Conservation (phyloP, 371 early-diverging fungal species). For the Apophysomyces ossiformis region DNA sequence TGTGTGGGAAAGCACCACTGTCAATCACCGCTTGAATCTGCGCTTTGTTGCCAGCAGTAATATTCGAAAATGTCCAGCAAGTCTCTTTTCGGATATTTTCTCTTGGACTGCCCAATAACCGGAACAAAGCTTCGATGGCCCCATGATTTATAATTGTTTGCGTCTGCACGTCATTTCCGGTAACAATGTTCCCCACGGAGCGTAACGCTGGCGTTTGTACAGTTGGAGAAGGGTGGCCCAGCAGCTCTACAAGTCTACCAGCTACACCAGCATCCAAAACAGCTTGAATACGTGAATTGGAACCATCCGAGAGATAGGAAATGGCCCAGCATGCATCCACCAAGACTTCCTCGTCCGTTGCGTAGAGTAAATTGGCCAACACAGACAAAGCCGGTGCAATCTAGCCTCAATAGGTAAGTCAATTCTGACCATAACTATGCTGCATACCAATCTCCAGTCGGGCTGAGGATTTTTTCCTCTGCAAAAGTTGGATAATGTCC, state of each 20-base stretch:
- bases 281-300: constrained; percentile 94
- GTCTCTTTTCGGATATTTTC: constrained; percentile 98
- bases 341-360: constrained; percentile 93
- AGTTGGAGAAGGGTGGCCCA: constrained; percentile 79
- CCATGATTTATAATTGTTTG: constrained; percentile 93
- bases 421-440: background rate
- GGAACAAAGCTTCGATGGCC: constrained; percentile 77
- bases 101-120: constrained; percentile 85
- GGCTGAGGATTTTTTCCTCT: constrained; percentile 99
- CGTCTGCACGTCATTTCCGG: constrained; percentile 97
- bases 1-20: constrained; percentile 87
- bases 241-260: constrained; percentile 89
- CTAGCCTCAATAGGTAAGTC: constrained; percentile 35
- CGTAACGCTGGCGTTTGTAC: constrained; percentile 98
- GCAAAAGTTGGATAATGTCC: constrained; percentile 99
- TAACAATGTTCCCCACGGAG: constrained; percentile 99
- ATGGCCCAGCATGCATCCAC: constrained; percentile 99
- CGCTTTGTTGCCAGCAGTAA: constrained; percentile 94
- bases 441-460: constrained; percentile 78
- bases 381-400: constrained; percentile 87
- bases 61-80: constrained; percentile 99
- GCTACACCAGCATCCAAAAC: constrained; percentile 93
- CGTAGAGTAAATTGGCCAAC: constrained; percentile 85
- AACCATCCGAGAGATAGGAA: constrained; percentile 96
- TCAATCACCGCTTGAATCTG: constrained; percentile 97